Evolutionary conservation across 2,329 filamentous ascomycete genomes (phyloP).

Genomic region (Laburnicola sp.): DNA sequence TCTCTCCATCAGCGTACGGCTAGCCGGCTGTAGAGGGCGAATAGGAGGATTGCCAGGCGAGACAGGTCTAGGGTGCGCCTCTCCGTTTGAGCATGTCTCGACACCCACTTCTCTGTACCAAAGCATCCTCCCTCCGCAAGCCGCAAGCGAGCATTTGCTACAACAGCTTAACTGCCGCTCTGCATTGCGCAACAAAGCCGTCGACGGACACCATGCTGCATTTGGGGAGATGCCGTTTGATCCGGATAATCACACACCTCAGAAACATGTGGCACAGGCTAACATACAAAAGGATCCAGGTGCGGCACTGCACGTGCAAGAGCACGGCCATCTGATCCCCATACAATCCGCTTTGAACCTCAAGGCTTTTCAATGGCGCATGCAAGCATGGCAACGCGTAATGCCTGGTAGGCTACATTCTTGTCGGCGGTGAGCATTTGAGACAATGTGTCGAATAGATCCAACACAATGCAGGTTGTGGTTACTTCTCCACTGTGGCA

Average conservation of each 20-base stretch:
- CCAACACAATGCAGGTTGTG: no score
- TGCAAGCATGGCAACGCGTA: constrained; percentile 3
- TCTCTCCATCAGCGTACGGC: constrained; percentile 25
- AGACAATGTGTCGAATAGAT: neutral
- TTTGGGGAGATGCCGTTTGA: constrained; percentile 28
- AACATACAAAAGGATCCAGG: constrained; percentile 20
- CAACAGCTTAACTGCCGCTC: constrained; percentile 25
- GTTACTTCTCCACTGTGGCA: neutral
- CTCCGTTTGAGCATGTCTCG: constrained; percentile 25
- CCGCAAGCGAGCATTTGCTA: constrained; percentile 27
- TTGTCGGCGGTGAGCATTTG: neutral
- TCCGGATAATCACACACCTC: constrained; percentile 36
- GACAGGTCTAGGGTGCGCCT: constrained; percentile 28
- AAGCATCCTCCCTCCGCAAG: constrained; percentile 14
- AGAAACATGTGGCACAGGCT: constrained; percentile 29
- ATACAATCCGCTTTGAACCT: constrained; percentile 60
- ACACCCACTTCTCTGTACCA: constrained; percentile 19
- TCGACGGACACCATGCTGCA: constrained; percentile 19
- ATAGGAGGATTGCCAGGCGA: constrained; percentile 26
- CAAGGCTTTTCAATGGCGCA: constrained; percentile 56
- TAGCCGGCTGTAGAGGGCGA: constrained; percentile 24
- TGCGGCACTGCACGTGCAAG: constrained; percentile 32
- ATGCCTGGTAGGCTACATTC: neutral
- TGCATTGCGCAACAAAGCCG: constrained; percentile 23
- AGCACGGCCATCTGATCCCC: neutral